Evolutionary conservation across 1,284 basidiomycete genomes (phyloP).

Genomic region (Cryptococcus sp.): DNA sequence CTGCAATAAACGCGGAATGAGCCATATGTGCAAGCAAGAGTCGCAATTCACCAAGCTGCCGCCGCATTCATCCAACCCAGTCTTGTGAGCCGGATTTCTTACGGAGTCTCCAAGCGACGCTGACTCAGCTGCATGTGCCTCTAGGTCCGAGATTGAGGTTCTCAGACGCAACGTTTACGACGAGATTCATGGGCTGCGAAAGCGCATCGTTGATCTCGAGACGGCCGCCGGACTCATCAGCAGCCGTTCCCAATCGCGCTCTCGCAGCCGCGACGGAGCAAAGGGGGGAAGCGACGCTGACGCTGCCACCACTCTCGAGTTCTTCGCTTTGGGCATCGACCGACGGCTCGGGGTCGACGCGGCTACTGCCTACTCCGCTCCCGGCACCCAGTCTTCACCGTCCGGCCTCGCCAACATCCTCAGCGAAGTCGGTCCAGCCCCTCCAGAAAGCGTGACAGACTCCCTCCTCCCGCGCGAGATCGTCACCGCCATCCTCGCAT

Average conservation of each 20-base stretch:
- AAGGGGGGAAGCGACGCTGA: constrained; percentile 13
- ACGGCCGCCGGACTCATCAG: background rate
- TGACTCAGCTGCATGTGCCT: background rate
- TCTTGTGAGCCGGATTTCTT: no score
- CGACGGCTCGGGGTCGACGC: constrained; percentile 11
- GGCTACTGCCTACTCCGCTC: background rate
- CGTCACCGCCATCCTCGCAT: constrained; percentile 15
- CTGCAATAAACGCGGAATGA: constrained; percentile 18
- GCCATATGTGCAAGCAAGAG: constrained; percentile 16
- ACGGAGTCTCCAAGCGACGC: background rate
- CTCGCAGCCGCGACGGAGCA: background rate
- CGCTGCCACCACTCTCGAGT: constrained; percentile 26
- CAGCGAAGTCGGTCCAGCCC: background rate
- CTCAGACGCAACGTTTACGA: constrained; percentile 2
- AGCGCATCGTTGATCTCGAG: constrained; percentile 8
- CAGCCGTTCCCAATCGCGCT: no score
- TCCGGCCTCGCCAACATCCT: constrained; percentile 11
- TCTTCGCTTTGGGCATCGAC: constrained; percentile 24
- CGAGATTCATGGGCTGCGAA: constrained; percentile 9
- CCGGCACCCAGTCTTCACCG: no score
- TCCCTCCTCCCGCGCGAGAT: constrained; percentile 16
- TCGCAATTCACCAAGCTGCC: background rate
- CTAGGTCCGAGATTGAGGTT: constrained; percentile 5
- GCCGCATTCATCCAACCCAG: no score
- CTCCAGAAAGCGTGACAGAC: constrained; percentile 15